Evolutionary conservation across 192 early-diverging fungal species (phyloP), one percentile per base, ranked within the genome.

Genomic region (Diversispora epigaea): DNA sequence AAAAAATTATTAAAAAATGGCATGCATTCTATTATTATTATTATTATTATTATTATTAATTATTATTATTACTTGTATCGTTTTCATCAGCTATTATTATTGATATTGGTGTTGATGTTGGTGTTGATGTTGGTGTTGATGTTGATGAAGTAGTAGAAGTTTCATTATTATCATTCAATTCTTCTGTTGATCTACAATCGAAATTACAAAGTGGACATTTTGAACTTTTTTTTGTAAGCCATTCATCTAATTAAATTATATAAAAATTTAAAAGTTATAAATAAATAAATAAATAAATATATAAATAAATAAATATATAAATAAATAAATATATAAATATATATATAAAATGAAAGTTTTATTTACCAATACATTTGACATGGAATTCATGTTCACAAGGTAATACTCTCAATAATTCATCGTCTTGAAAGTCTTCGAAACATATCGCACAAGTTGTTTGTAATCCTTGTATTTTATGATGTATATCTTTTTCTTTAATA

Each of bases 201-300:
- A 63, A 63, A 15, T 82, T 82, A 61, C 80, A 82, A 5, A 82
- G 72, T 15, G 80, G 80, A 52, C 80, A 82, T 4, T 79, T 52
- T 6, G 75, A 71, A 6, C 77, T 77, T 50, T 82, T 82, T 21
- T 12, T n/a, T 39, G 71, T 74, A 17, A 82, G 47, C 80, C 80
- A 82, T 15, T 74, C 15, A 19, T 82, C 80, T 78, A 77, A 4
- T 22, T 0, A 67, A 46, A 8, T 21, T 76, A 32, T 32, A 32
- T 32, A 32, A 32, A 32, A 32, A 32, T 32, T 32, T 32, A 32
- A 32, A 32, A 32, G 25, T 32, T 32, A 32, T 32, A 14, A 72
- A 47, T 11, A 57, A 40, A 41, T 21, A 56, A 19, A 17, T 1
- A 21, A 17, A 54, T 10, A 11, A 17, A 54, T 52, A 10, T 52